Conservation (phyloP, 2,329 filamentous ascomycete genomes). For the Mycosphaerella sp. region DNA sequence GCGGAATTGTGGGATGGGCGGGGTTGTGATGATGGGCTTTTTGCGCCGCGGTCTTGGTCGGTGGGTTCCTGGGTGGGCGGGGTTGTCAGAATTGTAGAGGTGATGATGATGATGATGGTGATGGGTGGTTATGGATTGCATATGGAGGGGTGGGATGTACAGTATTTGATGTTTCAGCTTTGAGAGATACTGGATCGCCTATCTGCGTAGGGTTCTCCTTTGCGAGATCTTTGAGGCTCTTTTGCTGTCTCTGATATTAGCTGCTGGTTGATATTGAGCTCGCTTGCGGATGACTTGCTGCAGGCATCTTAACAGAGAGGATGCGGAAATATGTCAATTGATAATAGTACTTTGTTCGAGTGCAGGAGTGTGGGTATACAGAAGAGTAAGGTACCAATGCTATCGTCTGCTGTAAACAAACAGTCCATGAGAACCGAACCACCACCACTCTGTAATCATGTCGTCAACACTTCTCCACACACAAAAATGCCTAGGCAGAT, state of each 20-base stretch:
- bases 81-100: too few relatives aligned
- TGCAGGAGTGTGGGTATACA: background rate
- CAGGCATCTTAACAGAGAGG: background rate
- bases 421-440: background rate
- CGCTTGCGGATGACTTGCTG: background rate
- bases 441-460: slow-evolving; percentile 15
- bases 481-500: slow-evolving; percentile 8
- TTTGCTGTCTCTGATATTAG: slow-evolving; percentile 11
- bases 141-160: slow-evolving; percentile 2
- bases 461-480: slow-evolving; percentile 20
- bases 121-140: too few relatives aligned
- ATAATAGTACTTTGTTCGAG: background rate
- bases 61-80: slow-evolving; percentile 25
- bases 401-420: slow-evolving; percentile 6
- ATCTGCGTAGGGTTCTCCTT: slow-evolving; percentile 30
- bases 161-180: slow-evolving; percentile 33
- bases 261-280: background rate
- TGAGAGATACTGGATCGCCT: slow-evolving; percentile 35
- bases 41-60: slow-evolving; percentile 31
- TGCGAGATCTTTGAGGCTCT: slow-evolving; percentile 24
- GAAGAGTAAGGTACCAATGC: background rate
- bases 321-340: background rate
- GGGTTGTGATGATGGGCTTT: slow-evolving; percentile 20
- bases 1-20: slow-evolving; percentile 10
- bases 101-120: too few relatives aligned